Evolutionary conservation across 148 eudicot species (phyloP).

Genomic region (Persicaria tinctoria): DNA sequence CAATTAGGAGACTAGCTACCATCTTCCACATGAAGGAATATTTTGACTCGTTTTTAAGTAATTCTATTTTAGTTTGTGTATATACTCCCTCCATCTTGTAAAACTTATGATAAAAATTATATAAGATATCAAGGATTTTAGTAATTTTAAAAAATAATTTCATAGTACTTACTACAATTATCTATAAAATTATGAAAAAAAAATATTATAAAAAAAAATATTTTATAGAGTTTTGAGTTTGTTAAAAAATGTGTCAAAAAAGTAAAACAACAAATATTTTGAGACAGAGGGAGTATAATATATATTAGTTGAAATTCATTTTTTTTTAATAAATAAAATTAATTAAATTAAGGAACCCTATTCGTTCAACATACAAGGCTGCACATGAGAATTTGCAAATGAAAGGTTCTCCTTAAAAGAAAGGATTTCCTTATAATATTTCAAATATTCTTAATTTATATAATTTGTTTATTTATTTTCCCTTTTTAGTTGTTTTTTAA

Average conservation of each 20-base stretch:
- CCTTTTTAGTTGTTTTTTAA: background rate
- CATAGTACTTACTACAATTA: too few relatives aligned
- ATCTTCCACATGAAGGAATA: background rate
- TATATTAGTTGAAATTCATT: background rate
- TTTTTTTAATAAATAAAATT: background rate
- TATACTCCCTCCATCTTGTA: too few relatives aligned
- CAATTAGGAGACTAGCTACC: background rate
- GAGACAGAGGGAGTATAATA: too few relatives aligned
- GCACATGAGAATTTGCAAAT: background rate
- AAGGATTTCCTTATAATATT: background rate
- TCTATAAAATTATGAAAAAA: too few relatives aligned
- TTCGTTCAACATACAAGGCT: background rate
- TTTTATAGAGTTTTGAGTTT: too few relatives aligned
- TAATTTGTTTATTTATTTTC: background rate
- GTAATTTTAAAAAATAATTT: too few relatives aligned
- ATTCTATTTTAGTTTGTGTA: background rate
- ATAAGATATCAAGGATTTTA: too few relatives aligned
- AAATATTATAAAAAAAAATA: too few relatives aligned
- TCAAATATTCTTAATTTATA: background rate
- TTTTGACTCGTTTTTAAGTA: background rate
- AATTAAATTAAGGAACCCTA: background rate
- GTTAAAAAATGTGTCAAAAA: too few relatives aligned
- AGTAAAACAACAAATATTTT: too few relatives aligned
- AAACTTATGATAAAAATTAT: too few relatives aligned
- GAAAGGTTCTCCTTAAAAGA: background rate